Evolutionary conservation across 768 basidiomycete genomes (phyloP), one percentile per base, ranked within the genome.

Genomic region (Cystobasidium tubakii): DNA sequence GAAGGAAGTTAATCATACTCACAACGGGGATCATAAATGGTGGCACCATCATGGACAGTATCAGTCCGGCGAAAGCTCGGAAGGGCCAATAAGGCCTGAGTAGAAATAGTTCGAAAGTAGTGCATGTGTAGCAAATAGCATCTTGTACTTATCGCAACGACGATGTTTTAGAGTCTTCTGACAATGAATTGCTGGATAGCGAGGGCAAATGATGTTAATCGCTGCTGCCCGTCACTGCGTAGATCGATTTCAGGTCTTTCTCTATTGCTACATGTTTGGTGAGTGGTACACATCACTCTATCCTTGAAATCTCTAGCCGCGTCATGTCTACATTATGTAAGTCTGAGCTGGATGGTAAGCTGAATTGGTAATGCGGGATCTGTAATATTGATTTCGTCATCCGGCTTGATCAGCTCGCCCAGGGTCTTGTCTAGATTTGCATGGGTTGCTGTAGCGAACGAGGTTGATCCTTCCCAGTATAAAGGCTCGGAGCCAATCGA

Each of bases 391-490:
- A 98, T 83, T 77, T 91, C 90, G 25, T 88, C 90, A 0, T 88
- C 90, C 21, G 87, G 84, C 31, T 83, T 82, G 25, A 98, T 85
- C 15, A 99, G 83, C 76, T 97, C 94, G 0, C 85, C 86, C 0
- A 98, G 86, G 78, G 86, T 88, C 85, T 90, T 94, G 80, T 88
- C 86, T 62, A 99, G 84, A 81, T 99, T 98, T 3, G 89, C 88
- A n/a, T 91, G 86, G 9, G 93, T 98, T 87, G 80, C 87, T 84
- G 81, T 96, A 27, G 57, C 91, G 17, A 99, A 85, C 79, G 92
- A 91, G 3, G 92, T 90, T 9, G 96, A 95, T 0, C 91, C 90
- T 81, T 95, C 92, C 81, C 93, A 87, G 84, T 96, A 99, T 44
- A 98, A 88, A 43, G 89, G 90, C 77, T 85, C 86, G 27, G 85